A percentile compares a stretch with the other conserved stretches of the same genome.
Conservation (phyloP, 139 green algal genomes). For the Astrephomene gubernaculifera region DNA sequence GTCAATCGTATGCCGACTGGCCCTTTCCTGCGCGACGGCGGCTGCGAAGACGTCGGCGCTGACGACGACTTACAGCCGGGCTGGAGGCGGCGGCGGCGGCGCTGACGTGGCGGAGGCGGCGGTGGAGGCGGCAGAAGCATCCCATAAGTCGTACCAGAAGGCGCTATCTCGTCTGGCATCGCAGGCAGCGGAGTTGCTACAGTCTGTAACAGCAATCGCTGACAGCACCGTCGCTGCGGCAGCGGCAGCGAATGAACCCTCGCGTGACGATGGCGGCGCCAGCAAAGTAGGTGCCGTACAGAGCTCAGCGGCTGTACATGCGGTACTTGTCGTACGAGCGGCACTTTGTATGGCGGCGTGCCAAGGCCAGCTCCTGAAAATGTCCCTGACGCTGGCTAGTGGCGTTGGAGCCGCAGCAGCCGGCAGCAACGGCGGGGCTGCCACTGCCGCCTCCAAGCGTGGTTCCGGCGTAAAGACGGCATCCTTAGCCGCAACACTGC, state of each 20-base stretch:
- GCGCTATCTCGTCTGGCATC: neutral
- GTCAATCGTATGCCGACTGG: neutral
- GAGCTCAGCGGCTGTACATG: neutral
- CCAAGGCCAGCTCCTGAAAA: neutral
- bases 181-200: neutral
- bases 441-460: neutral
- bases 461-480: neutral
- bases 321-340: neutral
- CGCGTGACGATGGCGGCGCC: neutral
- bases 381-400: neutral
- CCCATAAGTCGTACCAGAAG: neutral
- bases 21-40: neutral
- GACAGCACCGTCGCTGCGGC: neutral
- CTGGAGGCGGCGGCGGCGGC: neutral
- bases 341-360: slow-evolving; percentile 6
- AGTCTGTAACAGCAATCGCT: neutral
- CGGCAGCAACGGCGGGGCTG: neutral
- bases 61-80: too few relatives aligned
- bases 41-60: neutral
- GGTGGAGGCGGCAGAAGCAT: neutral
- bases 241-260: neutral
- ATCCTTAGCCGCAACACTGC: neutral
- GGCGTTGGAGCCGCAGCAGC: neutral
- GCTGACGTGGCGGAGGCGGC: too few relatives aligned
- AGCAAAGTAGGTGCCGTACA: neutral